Base-by-base conservation (phyloP, 2,329 filamentous ascomycete species). In the Incumbomyces lentus region DNA sequence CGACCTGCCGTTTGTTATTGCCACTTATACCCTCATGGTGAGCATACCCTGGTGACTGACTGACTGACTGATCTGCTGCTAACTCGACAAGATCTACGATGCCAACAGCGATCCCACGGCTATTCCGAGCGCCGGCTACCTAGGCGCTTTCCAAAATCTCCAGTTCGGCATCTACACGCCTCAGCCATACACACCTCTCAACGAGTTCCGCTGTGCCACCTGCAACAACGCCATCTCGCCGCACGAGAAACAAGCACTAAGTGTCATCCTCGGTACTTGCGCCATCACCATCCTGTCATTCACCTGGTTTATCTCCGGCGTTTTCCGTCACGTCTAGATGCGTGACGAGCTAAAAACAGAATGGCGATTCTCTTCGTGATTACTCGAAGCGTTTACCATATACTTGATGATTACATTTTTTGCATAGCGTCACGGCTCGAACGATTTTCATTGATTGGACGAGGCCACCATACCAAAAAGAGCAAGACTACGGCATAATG, bases 101-200 rank as follows among this genome's bases (percentile, higher is more conserved):
- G 68, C 74, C 6, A 65, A 68, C 22, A 70, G 69, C 50, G 71
- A 69, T 13, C 64, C 75, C 34, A 74, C 64, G 16, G 74, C 75
- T 3, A 64, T 69, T 14, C 64, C 78, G 2, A 60, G 59, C 12
- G 67, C 79, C 0, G 80, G 80, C 5, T 71, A 79, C 57, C 60
- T 84, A 36, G 68, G 64, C 13, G 65, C 69, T 2, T 73, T 67
- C 57, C 69, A 67, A 47, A 66, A 70, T 13, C 75, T 73, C 56
- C 66, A 61, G 5, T 84, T 84, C 56, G 79, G 75, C 50, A 79
- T 84, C 75, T 84, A 84, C 60, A 35, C 74, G 2, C 38, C 36
- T n/a, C 55, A 57, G 49, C 48, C 55, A 26, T 57, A 57, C 40
- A 60, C 52, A 17, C 31, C 44, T 37, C 26, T 52, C 11, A 31